These are phyloP conservation scores for Brettanomyces anomalus DNA, from an alignment of 805 yeast genomes.

Conservation along the genomic window DNA sequence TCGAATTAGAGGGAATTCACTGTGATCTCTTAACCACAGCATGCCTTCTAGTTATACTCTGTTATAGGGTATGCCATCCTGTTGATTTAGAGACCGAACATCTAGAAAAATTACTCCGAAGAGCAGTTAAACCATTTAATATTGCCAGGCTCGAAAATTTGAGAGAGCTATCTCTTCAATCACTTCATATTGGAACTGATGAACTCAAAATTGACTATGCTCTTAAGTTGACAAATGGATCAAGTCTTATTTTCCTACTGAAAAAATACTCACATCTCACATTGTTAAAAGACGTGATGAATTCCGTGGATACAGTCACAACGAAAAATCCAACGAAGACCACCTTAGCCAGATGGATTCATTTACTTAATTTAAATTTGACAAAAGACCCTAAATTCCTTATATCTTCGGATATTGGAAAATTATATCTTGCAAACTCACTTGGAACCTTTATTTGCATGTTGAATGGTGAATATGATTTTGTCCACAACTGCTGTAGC, in stretches of 20 bases:
- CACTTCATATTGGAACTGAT: neutral
- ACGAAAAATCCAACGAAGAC: neutral
- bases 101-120: neutral
- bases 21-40: neutral
- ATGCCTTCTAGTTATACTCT: no score
- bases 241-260: neutral
- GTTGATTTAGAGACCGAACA: neutral
- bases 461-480: conserved; percentile 28
- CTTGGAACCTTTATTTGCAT: conserved; percentile 36
- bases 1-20: neutral
- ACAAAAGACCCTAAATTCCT: neutral
- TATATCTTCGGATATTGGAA: conserved; percentile 10
- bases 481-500: conserved; percentile 24
- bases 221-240: neutral
- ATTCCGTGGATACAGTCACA: neutral
- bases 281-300: neutral
- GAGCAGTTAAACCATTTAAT: conserved; percentile 10
- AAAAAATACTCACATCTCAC: neutral
- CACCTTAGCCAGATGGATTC: conserved; percentile 6
- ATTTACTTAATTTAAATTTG: conserved; percentile 2
- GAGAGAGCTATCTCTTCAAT: conserved; percentile 2
- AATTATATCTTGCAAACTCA: conserved; percentile 26
- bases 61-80: no score
- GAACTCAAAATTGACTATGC: neutral
- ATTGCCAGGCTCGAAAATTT: conserved; percentile 7